These are phyloP conservation scores for Pythium vanterpoolii DNA, from an alignment of 352 stramenopile species.

Conservation along the genomic window DNA sequence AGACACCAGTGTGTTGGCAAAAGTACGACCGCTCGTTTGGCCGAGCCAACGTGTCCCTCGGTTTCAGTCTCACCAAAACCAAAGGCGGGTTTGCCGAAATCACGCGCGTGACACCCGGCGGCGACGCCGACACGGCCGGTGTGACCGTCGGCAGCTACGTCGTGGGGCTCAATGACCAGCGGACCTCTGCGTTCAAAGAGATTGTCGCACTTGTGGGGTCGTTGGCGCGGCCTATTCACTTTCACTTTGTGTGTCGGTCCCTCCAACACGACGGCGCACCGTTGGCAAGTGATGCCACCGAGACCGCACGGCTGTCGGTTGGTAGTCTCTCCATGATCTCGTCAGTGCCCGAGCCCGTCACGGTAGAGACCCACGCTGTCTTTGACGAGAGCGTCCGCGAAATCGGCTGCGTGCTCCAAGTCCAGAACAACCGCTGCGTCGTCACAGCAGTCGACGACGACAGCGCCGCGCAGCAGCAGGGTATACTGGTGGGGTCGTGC, in stretches of 20 bases:
- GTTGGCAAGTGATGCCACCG: background rate
- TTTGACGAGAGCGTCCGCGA: conserved; percentile 42
- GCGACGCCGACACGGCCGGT: conserved; percentile 50
- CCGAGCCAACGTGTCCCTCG: conserved; percentile 37
- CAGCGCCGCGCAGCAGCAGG: conserved; percentile 46
- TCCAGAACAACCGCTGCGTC: conserved; percentile 51
- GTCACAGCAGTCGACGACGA: conserved; percentile 54
- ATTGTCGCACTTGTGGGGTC: conserved; percentile 59
- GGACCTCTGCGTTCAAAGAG: conserved; percentile 66
- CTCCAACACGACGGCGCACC: too few relatives aligned
- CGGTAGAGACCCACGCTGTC: conserved; percentile 49
- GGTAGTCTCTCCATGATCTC: conserved; percentile 30
- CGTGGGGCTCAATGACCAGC: conserved; percentile 57
- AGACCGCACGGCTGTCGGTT: background rate
- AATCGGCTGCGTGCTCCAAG: conserved; percentile 57
- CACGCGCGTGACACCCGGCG: conserved; percentile 50
- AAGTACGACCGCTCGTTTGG: conserved; percentile 65
- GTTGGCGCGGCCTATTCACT: conserved; percentile 48
- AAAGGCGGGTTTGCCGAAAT: conserved; percentile 68
- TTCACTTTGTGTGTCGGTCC: conserved; percentile 61
- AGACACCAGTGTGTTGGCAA: conserved; percentile 33
- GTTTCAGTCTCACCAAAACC: conserved; percentile 71
- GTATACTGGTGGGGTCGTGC: conserved; percentile 63
- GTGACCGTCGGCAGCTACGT: conserved; percentile 76
- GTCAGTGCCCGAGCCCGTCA: conserved; percentile 57